Percentiles rank a stretch among this genome's conserved stretches.
These are phyloP conservation scores for Collybia mongolica DNA, from an alignment of 768 basidiomycete genomes.

Conservation along the genomic window DNA sequence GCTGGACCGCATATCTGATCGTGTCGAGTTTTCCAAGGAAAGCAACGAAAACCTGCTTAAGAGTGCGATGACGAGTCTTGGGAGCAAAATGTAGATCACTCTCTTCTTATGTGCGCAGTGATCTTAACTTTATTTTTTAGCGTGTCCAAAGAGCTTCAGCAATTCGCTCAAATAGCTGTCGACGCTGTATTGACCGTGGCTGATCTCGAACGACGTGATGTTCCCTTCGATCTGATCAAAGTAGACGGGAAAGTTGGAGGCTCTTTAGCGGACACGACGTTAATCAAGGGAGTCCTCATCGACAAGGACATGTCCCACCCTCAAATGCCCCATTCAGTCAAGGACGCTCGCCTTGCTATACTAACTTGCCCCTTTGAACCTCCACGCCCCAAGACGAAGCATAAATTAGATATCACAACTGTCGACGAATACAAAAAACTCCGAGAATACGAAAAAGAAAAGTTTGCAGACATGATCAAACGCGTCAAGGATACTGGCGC, in stretches of 20 bases:
- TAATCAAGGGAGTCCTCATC: constrained; percentile 96
- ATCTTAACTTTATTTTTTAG: constrained; percentile 42
- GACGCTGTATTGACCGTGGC: constrained; percentile 96
- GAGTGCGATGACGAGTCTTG: constrained; percentile 93
- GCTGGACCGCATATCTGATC: constrained; percentile 88
- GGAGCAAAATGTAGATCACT: constrained; percentile 90
- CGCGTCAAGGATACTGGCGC: constrained; percentile 95
- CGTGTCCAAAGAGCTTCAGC: constrained; percentile 93
- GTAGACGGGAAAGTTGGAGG: constrained; percentile 99
- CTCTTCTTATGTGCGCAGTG: not conserved
- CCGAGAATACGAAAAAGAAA: constrained; percentile 92
- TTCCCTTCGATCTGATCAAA: constrained; percentile 97
- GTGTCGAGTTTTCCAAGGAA: constrained; percentile 77
- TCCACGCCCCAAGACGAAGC: constrained; percentile 98
- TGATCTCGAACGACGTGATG: constrained; percentile 91
- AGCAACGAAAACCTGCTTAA: constrained; percentile 89
- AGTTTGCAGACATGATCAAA: constrained; percentile 97
- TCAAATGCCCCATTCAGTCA: constrained; percentile 90
- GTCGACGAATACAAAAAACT: constrained; percentile 98
- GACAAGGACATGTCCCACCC: constrained; percentile 99
- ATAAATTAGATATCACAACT: constrained; percentile 94
- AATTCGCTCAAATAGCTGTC: constrained; percentile 97
- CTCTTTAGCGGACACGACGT: constrained; percentile 88
- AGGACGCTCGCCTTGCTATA: constrained; percentile 91
- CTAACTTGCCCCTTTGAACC: constrained; percentile 99